Percentiles rank a stretch among this genome's conserved stretches.
These are phyloP conservation scores for Maudiozyma barnettii DNA, from an alignment of 805 yeast species.

Conservation along the genomic window DNA sequence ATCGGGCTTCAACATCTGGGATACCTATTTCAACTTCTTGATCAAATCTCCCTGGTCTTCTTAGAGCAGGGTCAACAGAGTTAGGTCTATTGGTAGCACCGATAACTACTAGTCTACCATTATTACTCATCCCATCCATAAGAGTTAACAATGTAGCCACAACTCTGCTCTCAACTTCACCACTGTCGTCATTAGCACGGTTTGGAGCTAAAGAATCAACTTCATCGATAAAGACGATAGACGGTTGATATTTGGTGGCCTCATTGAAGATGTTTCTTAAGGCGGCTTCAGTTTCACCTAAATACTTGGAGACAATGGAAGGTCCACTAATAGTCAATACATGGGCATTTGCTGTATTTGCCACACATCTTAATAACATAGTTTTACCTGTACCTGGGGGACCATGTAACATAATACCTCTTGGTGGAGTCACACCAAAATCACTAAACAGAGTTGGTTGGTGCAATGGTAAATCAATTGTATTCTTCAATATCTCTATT, in stretches of 20 bases:
- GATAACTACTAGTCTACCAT: conserved; percentile 54
- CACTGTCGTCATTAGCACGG: conserved; percentile 73
- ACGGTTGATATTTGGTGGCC: conserved; percentile 78
- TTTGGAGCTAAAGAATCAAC: conserved; percentile 87
- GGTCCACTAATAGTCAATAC: conserved; percentile 83
- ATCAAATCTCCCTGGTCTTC: conserved; percentile 85
- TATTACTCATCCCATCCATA: conserved; percentile 67
- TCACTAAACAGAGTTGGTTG: conserved; percentile 67
- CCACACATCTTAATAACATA: conserved; percentile 73
- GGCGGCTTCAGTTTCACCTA: conserved; percentile 89
- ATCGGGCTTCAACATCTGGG: conserved; percentile 77
- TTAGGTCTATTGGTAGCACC: conserved; percentile 73
- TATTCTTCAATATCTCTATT: conserved; percentile 48
- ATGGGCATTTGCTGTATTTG: conserved; percentile 72
- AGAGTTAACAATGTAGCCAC: conserved; percentile 79
- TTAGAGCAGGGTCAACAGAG: conserved; percentile 56
- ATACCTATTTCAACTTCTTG: conserved; percentile 86
- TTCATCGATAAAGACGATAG: conserved; percentile 84
- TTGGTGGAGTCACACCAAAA: conserved; percentile 86
- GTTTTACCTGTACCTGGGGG: conserved; percentile 98
- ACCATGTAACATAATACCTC: conserved; percentile 90
- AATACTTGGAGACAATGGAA: conserved; percentile 79
- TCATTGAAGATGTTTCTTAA: conserved; percentile 76
- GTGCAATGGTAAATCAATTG: conserved; percentile 72
- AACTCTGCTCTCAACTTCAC: conserved; percentile 83